Conservation (phyloP, 495 filamentous ascomycete genomes). For the Copromyces sp. region DNA sequence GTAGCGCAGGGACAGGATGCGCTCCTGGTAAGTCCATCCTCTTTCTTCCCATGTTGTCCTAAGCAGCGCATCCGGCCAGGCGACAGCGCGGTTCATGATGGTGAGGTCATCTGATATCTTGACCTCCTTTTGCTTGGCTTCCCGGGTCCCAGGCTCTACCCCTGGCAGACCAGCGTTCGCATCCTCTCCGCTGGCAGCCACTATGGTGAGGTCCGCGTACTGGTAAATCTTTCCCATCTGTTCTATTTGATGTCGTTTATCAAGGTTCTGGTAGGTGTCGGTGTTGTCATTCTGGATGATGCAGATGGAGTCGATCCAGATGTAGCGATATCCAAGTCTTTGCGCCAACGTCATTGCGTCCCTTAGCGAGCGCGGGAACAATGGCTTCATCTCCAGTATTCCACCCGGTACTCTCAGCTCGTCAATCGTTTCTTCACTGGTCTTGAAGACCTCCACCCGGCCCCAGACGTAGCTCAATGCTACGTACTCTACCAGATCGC, state of each 20-base stretch:
- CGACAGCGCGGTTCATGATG: not conserved
- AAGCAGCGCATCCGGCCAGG: not conserved
- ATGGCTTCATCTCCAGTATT: not conserved
- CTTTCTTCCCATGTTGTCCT: not conserved
- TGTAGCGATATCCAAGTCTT: slow-evolving; percentile 4
- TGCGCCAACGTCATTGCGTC: not conserved
- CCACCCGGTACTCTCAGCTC: not conserved
- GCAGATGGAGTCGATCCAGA: slow-evolving; percentile 19
- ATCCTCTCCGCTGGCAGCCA: not conserved
- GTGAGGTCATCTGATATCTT: not conserved
- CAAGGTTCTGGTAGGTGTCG: not conserved
- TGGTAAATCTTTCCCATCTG: slow-evolving; percentile 13
- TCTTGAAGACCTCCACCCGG: not conserved
- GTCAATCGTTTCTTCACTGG: not conserved
- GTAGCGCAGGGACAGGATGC: not conserved
- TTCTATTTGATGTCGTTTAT: slow-evolving; percentile 16
- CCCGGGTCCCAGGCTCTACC: not conserved
- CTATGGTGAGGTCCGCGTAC: slow-evolving; percentile 1
- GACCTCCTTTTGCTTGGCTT: not conserved
- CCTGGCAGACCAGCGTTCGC: not conserved
- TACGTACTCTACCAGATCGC: not conserved
- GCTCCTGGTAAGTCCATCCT: not conserved
- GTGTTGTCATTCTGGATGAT: slow-evolving; percentile 22
- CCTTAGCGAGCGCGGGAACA: not conserved
- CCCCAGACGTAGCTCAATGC: not conserved